These are phyloP conservation scores for Phytophthora parvispora DNA, from an alignment of 352 stramenopile genomes.

Conservation along the genomic window DNA sequence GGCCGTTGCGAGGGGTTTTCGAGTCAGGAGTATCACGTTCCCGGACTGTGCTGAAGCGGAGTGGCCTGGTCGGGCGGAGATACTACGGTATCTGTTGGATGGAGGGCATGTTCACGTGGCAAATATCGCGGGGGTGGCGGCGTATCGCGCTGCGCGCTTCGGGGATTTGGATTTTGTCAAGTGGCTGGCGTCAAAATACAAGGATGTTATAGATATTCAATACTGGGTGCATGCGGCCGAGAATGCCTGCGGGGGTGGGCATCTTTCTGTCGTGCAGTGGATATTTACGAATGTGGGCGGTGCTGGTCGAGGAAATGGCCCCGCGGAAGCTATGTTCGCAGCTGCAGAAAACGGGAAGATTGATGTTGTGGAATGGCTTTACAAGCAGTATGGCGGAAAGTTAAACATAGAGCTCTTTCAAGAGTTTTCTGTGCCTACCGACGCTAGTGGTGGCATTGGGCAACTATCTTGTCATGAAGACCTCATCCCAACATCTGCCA, in stretches of 20 bases:
- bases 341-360: conserved; percentile 9
- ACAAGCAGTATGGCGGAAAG: conserved; percentile 7
- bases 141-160: conserved; percentile 7
- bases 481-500: conserved; percentile 7
- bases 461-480: not conserved
- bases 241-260: not conserved
- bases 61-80: not conserved
- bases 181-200: conserved; percentile 1
- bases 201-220: not conserved
- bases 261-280: conserved; percentile 14
- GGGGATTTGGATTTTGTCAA: conserved; percentile 17
- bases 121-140: conserved; percentile 4
- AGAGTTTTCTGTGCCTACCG: not conserved
- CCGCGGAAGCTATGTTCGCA: conserved; percentile 12
- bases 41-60: not conserved
- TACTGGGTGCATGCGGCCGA: not conserved
- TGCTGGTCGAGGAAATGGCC: conserved; percentile 5
- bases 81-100: conserved; percentile 13
- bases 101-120: not conserved
- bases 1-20: not conserved
- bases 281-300: conserved; percentile 3
- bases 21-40: not conserved
- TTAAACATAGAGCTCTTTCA: not conserved
- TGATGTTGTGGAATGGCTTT: conserved; percentile 9
- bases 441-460: not conserved